These are phyloP conservation scores for Phialophora chinensis DNA, from an alignment of 2,329 filamentous ascomycete species.

Conservation along the genomic window DNA sequence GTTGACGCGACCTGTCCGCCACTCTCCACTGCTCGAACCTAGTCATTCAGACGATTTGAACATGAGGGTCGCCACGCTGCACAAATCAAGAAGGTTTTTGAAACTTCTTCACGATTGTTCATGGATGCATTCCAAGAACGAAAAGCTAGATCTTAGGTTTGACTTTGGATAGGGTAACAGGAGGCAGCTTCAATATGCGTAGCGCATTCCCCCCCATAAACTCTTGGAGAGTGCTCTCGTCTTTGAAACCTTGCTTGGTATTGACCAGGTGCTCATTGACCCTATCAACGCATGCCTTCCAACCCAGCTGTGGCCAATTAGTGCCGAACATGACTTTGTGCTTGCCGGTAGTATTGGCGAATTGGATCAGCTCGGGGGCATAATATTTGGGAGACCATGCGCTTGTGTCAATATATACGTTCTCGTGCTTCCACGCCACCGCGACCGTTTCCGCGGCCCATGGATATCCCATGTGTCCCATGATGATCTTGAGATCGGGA, in stretches of 20 bases:
- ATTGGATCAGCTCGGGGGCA: conserved; percentile 36
- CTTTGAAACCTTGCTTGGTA: conserved; percentile 9
- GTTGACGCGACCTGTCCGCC: no score
- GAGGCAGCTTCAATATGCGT: conserved; percentile 34
- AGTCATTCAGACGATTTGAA: no score
- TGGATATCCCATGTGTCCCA: conserved; percentile 40
- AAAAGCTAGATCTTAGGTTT: background rate
- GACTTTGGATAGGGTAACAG: background rate
- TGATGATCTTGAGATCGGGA: conserved; percentile 38
- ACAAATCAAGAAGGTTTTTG: no score
- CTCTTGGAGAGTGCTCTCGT: conserved; percentile 23
- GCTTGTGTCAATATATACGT: conserved; percentile 41
- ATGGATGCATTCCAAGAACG: no score
- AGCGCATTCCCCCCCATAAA: conserved; percentile 38
- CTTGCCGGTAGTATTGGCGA: conserved; percentile 40
- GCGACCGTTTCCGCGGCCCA: conserved; percentile 39
- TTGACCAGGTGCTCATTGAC: conserved; percentile 20
- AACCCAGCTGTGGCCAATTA: conserved; percentile 41
- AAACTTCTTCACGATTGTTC: no score
- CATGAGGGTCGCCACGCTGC: no score
- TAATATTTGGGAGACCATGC: conserved; percentile 41
- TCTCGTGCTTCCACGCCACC: conserved; percentile 42
- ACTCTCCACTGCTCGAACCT: no score
- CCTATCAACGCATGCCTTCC: conserved; percentile 39
- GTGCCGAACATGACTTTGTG: conserved; percentile 42